Evolutionary conservation across 2,329 filamentous ascomycete genomes (phyloP).

Genomic region (Ascochyta clinopodiicola): DNA sequence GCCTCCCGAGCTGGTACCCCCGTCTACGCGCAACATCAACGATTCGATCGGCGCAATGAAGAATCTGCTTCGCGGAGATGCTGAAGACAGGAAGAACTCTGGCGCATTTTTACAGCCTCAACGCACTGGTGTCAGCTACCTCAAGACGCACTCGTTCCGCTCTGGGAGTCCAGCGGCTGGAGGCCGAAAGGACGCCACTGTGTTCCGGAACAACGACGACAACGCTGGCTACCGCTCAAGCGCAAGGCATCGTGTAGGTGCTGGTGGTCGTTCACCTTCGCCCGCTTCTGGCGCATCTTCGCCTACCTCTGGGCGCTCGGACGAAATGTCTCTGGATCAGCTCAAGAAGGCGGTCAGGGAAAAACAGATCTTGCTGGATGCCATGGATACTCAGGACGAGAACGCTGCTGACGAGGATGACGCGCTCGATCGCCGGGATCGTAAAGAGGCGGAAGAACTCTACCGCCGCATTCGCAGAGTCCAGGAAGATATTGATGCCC

Average conservation of each 20-base stretch:
- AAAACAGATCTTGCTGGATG: conserved; percentile 92
- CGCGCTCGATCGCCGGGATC: conserved; percentile 85
- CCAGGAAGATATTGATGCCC: conserved; percentile 92
- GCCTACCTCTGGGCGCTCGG: conserved; percentile 66
- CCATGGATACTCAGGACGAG: conserved; percentile 95
- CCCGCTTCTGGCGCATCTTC: conserved; percentile 67
- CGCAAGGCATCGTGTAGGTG: conserved; percentile 81
- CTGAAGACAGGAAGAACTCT: conserved; percentile 84
- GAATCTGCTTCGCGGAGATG: conserved; percentile 85
- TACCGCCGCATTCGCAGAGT: conserved; percentile 90
- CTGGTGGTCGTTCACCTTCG: conserved; percentile 74
- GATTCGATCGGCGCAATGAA: conserved; percentile 94
- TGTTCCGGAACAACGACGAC: conserved; percentile 96
- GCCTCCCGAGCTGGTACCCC: conserved; percentile 90
- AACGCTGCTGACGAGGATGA: conserved; percentile 90
- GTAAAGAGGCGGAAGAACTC: conserved; percentile 89
- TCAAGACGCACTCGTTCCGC: conserved; percentile 93
- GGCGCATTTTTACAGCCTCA: conserved; percentile 91
- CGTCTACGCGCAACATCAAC: conserved; percentile 90
- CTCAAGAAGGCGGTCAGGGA: conserved; percentile 91
- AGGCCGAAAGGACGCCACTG: conserved; percentile 88
- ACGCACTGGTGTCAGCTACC: conserved; percentile 96
- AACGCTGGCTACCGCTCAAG: conserved; percentile 90
- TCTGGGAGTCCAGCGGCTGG: conserved; percentile 64
- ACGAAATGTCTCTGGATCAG: conserved; percentile 86